A percentile compares a stretch with the other conserved stretches of the same genome.
Conservation (phyloP, 208 protist genomes). For the Willaertia magna region DNA sequence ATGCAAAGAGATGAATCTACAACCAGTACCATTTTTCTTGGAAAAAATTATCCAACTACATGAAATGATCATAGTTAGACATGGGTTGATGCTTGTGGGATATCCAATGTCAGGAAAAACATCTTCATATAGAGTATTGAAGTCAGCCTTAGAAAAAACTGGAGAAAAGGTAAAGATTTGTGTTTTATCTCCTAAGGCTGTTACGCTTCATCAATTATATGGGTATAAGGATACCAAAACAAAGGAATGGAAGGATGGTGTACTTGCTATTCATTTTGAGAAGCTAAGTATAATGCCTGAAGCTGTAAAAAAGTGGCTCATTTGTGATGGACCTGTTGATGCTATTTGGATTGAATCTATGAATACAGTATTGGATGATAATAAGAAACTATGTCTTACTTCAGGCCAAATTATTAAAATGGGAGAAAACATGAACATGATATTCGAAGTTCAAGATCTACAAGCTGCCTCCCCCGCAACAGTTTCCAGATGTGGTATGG, state of each 20-base stretch:
- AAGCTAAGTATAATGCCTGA: slow-evolving; percentile 59
- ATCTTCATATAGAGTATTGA: slow-evolving; percentile 61
- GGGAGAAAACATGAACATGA: slow-evolving; percentile 81
- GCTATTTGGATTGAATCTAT: slow-evolving; percentile 99
- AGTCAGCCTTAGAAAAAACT: slow-evolving; percentile 59
- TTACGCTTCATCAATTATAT: slow-evolving; percentile 86
- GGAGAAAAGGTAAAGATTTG: slow-evolving; percentile 57
- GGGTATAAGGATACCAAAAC: slow-evolving; percentile 81
- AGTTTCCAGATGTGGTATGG: slow-evolving; percentile 93
- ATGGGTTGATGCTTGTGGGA: slow-evolving; percentile 95
- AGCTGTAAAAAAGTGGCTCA: slow-evolving; percentile 76
- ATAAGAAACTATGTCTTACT: slow-evolving; percentile 92
- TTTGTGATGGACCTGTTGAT: slow-evolving; percentile 93
- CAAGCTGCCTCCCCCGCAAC: slow-evolving; percentile 89
- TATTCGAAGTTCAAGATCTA: slow-evolving; percentile 93
- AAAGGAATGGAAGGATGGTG: slow-evolving; percentile 88
- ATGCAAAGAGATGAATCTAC: slow-evolving; percentile 51
- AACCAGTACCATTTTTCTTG: slow-evolving; percentile 72
- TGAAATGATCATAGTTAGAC: slow-evolving; percentile 90
- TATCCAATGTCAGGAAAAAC: slow-evolving; percentile 79
- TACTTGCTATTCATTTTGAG: slow-evolving; percentile 81
- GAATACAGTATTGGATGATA: slow-evolving; percentile 97
- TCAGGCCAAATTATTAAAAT: slow-evolving; percentile 91
- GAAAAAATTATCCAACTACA: slow-evolving; percentile 75
- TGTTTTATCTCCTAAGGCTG: slow-evolving; percentile 83